Base-by-base conservation (phyloP, 148 eudicot genomes). In the Nyssa sinensis region DNA sequence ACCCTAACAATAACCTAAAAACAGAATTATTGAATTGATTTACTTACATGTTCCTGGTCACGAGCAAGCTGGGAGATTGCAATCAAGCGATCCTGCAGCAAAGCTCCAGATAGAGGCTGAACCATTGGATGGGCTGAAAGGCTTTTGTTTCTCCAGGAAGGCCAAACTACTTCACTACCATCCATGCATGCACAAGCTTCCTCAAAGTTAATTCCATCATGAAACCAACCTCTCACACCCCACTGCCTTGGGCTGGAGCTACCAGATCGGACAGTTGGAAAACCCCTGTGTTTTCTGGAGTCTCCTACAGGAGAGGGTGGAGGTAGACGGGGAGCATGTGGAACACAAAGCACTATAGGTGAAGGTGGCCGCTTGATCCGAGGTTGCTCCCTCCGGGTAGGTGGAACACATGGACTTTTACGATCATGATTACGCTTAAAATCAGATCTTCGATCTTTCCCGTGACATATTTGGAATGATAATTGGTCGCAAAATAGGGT, bases 271-370 rank as follows among this genome's bases (percentile, higher is more conserved):
- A 90, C 98, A 69, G 96, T 89, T 41, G 96, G 94, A 71, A 94
- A 92, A 35, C 97, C 97, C 74, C 96, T 86, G 74, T 90, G 96
- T 74, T 85, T 92, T 81, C 93, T 88, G 49, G 92, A 92, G 77
- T 92, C 91, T 25, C 90, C 86, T 29, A 87, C 94, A 75, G 96
- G 96, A 78, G 98, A 93, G 14, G 97, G 98, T 65, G 97, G 91
- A 68, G 98, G 98, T 64, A 92, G 98, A 71, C 82, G 90, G 71
- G 98, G 96, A 83, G 97, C 97, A 88, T 81, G 90, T 68, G 97
- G 96, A 73, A 90, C 98, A 84, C 97, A 94, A 57, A 94, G 97
- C 68, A 94, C 98, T n/a, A 94, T 97, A 44, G 98, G 98, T 58
- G 98, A 94, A 47, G 97, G 98, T 31, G 98, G 97, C 78, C 97